phyloP scores from a whole-genome alignment of 192 early-diverging fungal species.

The Backusella mclennaniae region DNA sequence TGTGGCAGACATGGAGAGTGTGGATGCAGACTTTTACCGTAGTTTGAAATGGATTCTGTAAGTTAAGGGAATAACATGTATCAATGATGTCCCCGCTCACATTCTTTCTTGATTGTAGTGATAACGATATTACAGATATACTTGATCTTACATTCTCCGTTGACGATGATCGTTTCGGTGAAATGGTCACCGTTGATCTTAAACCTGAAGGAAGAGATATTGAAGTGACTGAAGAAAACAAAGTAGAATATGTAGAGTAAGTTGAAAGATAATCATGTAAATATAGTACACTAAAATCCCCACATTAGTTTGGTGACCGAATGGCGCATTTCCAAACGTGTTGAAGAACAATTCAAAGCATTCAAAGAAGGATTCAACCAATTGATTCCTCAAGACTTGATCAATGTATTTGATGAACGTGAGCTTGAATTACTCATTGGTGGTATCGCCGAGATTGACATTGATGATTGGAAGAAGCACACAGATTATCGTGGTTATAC shows the following conservation, averaged over 20 bases:
- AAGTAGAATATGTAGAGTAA: conserved; percentile 90
- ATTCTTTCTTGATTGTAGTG: conserved; percentile 41
- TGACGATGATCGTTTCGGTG: conserved; percentile 94
- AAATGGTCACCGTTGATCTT: conserved; percentile 83
- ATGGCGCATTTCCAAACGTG: conserved; percentile 85
- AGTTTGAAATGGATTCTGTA: conserved; percentile 93
- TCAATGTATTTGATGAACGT: conserved; percentile 96
- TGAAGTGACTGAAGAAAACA: conserved; percentile 95
- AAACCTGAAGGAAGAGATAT: conserved; percentile 87
- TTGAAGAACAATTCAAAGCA: conserved; percentile 96
- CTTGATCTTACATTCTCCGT: conserved; percentile 88
- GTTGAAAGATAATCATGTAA: neutral
- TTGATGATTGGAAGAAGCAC: conserved; percentile 99
- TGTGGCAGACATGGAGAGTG: conserved; percentile 90
- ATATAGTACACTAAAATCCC: no score
- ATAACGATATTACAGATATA: conserved; percentile 87
- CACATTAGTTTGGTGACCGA: conserved; percentile 65
- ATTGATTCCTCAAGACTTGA: conserved; percentile 91
- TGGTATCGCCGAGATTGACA: conserved; percentile 93
- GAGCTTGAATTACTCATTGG: conserved; percentile 97
- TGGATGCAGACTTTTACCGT: conserved; percentile 89
- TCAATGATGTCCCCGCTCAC: neutral
- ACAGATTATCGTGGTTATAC: conserved; percentile 97
- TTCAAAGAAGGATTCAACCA: conserved; percentile 95
- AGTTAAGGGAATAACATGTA: conserved; percentile 13